Conservation (phyloP, 2,329 filamentous ascomycete genomes). For the Truncatella angustata region DNA sequence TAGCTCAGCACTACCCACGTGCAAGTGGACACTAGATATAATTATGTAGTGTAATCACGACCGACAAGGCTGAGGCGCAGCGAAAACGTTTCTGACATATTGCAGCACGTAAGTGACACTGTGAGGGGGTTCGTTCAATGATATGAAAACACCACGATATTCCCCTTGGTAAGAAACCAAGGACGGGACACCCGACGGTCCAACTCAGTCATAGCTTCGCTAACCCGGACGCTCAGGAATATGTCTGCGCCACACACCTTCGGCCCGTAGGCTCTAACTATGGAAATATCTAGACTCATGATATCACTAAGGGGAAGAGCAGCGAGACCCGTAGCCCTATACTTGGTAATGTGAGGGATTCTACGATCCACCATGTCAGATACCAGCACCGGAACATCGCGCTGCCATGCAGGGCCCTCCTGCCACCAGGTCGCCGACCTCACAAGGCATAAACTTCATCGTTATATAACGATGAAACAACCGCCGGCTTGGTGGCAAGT, state of each 20-base stretch:
- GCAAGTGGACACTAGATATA: not conserved
- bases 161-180: no score
- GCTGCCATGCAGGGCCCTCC: no score
- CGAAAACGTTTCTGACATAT: not conserved
- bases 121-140: not conserved
- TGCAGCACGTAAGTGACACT: not conserved
- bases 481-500: no score
- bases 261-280: not conserved
- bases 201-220: no score
- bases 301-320: not conserved
- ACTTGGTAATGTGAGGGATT: not conserved
- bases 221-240: no score
- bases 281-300: not conserved
- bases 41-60: not conserved
- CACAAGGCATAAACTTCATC: no score
- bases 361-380: not conserved
- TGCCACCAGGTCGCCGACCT: no score
- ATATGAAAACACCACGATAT: no score
- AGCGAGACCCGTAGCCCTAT: not conserved
- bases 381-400: no score
- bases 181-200: no score
- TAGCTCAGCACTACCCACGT: conserved; percentile 6
- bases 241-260: not conserved
- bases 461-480: no score
- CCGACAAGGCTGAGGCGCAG: not conserved